A percentile compares a stretch with the other conserved stretches of the same genome.
These are phyloP conservation scores for Hymenoscyphus fraxineus DNA, from an alignment of 2,329 filamentous ascomycete genomes.

Conservation along the genomic window DNA sequence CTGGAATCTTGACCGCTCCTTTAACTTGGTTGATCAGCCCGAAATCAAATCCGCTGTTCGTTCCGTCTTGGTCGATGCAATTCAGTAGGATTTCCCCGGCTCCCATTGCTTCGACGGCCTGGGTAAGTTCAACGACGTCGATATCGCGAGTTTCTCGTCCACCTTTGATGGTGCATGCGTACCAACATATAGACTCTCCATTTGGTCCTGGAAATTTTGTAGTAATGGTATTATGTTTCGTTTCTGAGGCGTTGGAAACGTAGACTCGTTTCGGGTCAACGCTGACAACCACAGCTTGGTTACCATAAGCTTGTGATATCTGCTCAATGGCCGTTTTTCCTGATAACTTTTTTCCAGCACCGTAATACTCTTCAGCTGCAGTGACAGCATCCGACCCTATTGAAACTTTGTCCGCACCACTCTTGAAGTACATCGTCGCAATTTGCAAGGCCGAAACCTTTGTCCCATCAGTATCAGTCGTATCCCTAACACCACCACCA, in stretches of 20 bases:
- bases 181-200: conserved; percentile 87
- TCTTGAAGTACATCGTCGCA: conserved; percentile 95
- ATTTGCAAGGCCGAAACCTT: conserved; percentile 87
- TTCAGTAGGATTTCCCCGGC: conserved; percentile 92
- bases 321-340: conserved; percentile 92
- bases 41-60: conserved; percentile 89
- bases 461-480: conserved; percentile 81
- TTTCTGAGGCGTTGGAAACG: conserved; percentile 63
- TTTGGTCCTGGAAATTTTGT: conserved; percentile 67
- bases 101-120: conserved; percentile 93
- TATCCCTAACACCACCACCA: conserved; percentile 92
- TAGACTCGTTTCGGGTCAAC: conserved; percentile 93
- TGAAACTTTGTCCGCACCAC: conserved; percentile 93
- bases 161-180: conserved; percentile 94
- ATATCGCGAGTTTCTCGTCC: conserved; percentile 91
- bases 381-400: conserved; percentile 93
- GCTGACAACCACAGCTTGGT: conserved; percentile 93
- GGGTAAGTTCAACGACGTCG: conserved; percentile 82
- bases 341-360: conserved; percentile 61
- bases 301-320: conserved; percentile 89
- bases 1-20: conserved; percentile 79
- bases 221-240: conserved; percentile 67
- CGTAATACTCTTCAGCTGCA: conserved; percentile 88
- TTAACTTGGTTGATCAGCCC: conserved; percentile 91
- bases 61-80: conserved; percentile 96